Evolutionary conservation across 192 early-diverging fungal species (phyloP).

Genomic region (Entomortierella chlamydospora): DNA sequence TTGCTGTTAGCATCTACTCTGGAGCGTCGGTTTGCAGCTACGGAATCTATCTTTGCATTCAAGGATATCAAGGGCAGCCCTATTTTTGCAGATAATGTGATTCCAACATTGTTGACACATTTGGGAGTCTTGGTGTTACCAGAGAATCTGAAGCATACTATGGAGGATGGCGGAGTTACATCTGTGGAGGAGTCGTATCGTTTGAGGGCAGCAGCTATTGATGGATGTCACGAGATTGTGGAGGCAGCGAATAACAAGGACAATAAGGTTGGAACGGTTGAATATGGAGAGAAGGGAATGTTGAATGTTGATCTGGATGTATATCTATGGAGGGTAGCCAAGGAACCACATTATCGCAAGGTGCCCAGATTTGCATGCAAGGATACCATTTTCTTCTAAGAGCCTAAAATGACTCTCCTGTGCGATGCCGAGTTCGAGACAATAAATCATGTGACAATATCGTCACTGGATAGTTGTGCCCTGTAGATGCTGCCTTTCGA

Average conservation of each 20-base stretch:
- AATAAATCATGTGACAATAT: slow-evolving; percentile 1
- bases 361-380: slow-evolving; percentile 68
- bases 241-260: slow-evolving; percentile 36
- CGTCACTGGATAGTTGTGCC: background rate
- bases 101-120: slow-evolving; percentile 74
- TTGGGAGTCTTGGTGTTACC: slow-evolving; percentile 64
- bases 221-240: slow-evolving; percentile 71
- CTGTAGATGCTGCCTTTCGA: slow-evolving; percentile 35
- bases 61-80: slow-evolving; percentile 73
- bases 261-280: slow-evolving; percentile 38
- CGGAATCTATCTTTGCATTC: slow-evolving; percentile 71
- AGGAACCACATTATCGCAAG: slow-evolving; percentile 70
- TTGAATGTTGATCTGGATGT: slow-evolving; percentile 67
- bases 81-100: slow-evolving; percentile 80
- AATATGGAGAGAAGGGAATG: slow-evolving; percentile 49
- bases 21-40: slow-evolving; percentile 66
- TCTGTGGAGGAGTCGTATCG: slow-evolving; percentile 63
- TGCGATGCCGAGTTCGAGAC: too few species aligned
- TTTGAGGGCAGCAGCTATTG: slow-evolving; percentile 79
- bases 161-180: slow-evolving; percentile 60
- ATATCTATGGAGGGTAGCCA: slow-evolving; percentile 82
- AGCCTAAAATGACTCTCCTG: too few species aligned
- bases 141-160: slow-evolving; percentile 59
- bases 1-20: slow-evolving; percentile 77
- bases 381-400: slow-evolving; percentile 77